Evolutionary conservation across 2,329 filamentous ascomycete genomes (phyloP), one percentile per base, ranked within the genome.

Genomic region (Trichoderma endophyticum): DNA sequence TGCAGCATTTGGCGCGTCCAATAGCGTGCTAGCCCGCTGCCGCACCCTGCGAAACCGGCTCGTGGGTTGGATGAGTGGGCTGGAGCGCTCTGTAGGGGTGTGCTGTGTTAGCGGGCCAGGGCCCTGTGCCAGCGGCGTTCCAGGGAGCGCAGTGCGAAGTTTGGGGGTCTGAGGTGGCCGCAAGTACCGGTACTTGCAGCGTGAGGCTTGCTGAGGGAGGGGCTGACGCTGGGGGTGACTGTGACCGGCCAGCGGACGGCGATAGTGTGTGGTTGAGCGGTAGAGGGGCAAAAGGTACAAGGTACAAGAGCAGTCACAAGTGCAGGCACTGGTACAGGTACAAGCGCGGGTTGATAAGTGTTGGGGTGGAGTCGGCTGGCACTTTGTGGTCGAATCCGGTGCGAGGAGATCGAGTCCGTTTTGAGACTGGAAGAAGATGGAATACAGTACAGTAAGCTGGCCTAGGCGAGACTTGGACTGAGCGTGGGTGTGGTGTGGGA

Each of bases 1-100:
- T 72, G 72, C 71, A 71, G 62, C 65, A 65, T 64, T 56, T 43
- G 54, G 32, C 43, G 63, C 66, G 73, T 63, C 73, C 72, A 74
- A 75, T 75, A 66, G 72, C 70, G 73, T 71, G 56, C 32, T 48
- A 73, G 71, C 71, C 43, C 18, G 60, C 15, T 30, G 6, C 21
- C 4, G 36, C n/a, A 48, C 70, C 74, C 75, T 74, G 75, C 74
- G 74, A 74, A 71, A 75, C 72, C 74, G 74, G 74, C 75, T 72
- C 73, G 75, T 76, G 74, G 75, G 75, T 64, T 67, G 61, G 43
- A 64, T 68, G 71, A 73, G 54, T 71, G 72, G 72, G 66, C 57
- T 69, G 36, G 56, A 69, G 57, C 36, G 66, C 66, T 43, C 39
- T 30, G 56, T 51, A 34, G 57, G 66, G 36, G 57, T 51, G 39